Conservation (phyloP, 2,329 filamentous ascomycete genomes). For the Bisporella sp. region DNA sequence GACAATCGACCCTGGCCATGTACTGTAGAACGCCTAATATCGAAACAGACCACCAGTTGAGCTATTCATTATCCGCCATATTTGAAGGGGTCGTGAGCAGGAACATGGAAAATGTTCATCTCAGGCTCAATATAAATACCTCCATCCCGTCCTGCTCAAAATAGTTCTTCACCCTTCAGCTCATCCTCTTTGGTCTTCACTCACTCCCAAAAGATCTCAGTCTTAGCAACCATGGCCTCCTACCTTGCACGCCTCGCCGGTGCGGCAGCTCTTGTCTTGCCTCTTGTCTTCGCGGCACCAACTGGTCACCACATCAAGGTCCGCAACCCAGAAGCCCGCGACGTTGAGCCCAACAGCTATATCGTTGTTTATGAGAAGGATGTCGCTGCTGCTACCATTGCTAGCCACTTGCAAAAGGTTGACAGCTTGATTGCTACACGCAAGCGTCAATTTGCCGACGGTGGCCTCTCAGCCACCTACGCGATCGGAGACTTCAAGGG, state of each 20-base stretch:
- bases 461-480: conserved; percentile 21
- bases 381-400: conserved; percentile 40
- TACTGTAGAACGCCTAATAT: background rate
- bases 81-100: too few species aligned
- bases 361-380: conserved; percentile 59
- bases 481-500: conserved; percentile 20
- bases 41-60: background rate
- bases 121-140: background rate
- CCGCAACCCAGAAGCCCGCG: conserved; percentile 39
- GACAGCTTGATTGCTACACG: conserved; percentile 36
- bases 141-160: background rate
- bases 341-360: conserved; percentile 50
- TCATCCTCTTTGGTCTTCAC: background rate
- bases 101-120: too few species aligned
- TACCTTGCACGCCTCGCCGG: conserved; percentile 21
- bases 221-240: conserved; percentile 15
- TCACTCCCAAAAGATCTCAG: background rate
- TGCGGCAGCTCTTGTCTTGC: conserved; percentile 21
- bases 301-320: conserved; percentile 18
- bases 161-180: background rate
- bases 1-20: background rate
- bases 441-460: conserved; percentile 44
- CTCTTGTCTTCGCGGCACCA: conserved; percentile 20
- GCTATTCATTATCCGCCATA: too few species aligned
- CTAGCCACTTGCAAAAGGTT: conserved; percentile 41